Conservation (phyloP, 148 eudicot species). For the Cornus florida region DNA sequence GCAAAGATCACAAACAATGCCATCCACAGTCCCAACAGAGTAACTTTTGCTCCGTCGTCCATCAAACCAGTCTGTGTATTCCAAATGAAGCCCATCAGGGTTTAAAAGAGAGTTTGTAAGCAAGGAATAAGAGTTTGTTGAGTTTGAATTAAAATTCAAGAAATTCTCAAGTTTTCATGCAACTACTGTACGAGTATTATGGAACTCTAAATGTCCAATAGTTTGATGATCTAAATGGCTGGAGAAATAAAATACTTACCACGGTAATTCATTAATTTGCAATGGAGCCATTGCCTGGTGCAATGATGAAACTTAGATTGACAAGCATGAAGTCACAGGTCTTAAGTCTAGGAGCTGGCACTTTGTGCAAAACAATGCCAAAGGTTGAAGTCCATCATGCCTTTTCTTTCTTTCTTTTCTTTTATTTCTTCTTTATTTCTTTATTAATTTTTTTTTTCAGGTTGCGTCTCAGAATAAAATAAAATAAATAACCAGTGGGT, state of each 20-base stretch:
- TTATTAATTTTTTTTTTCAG: too few species aligned
- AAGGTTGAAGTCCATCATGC: background rate
- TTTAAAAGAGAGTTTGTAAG: slow-evolving; percentile 2
- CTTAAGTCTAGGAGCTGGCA: too few species aligned
- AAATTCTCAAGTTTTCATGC: background rate
- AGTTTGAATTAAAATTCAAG: background rate
- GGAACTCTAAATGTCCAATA: background rate
- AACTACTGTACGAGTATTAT: background rate
- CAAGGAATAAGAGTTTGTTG: background rate
- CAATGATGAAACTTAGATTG: too few species aligned
- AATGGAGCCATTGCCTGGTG: too few species aligned
- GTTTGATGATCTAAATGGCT: background rate
- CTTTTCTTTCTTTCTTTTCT: too few species aligned
- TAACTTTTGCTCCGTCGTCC: slow-evolving; percentile 68
- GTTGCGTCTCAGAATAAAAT: too few species aligned
- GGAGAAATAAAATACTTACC: background rate
- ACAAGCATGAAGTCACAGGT: too few species aligned
- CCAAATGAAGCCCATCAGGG: slow-evolving; percentile 8
- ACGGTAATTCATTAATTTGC: too few species aligned
- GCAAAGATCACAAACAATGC: slow-evolving; percentile 77
- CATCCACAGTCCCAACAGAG: slow-evolving; percentile 79
- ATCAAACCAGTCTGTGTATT: slow-evolving; percentile 63
- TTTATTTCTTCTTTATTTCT: too few species aligned
- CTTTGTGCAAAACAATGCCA: background rate
- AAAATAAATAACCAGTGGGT: too few species aligned